Percentiles rank a stretch among this genome's conserved stretches.
Evolutionary conservation across 352 stramenopile genomes (phyloP).

Genomic region (Pythium folliculosum): DNA sequence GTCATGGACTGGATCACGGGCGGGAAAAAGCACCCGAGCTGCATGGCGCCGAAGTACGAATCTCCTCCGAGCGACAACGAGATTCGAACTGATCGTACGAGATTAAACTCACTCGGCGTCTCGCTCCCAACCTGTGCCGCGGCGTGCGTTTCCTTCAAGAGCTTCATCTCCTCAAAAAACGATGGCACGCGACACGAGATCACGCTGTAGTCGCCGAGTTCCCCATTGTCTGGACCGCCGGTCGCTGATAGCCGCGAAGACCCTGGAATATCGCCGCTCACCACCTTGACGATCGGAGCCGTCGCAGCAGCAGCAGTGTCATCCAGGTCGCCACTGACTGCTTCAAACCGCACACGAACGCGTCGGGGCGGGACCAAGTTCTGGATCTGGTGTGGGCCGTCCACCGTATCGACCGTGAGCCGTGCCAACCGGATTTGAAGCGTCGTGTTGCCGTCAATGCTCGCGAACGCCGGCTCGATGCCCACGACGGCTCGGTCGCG

Average conservation of each 20-base stretch:
- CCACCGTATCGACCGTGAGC: constrained; percentile 43
- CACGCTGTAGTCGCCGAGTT: constrained; percentile 19
- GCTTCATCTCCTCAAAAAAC: constrained; percentile 60
- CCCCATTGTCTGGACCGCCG: background rate
- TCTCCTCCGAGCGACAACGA: constrained; percentile 46
- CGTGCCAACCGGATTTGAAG: constrained; percentile 36
- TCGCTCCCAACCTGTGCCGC: background rate
- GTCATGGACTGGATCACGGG: constrained; percentile 62
- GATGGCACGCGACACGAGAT: constrained; percentile 49
- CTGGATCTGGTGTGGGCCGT: constrained; percentile 50
- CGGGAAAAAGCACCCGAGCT: constrained; percentile 59
- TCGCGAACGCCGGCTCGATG: constrained; percentile 38
- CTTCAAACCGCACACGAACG: constrained; percentile 56
- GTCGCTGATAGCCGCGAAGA: background rate
- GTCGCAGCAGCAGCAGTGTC: background rate
- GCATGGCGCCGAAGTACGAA: constrained; percentile 43
- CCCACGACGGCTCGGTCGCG: constrained; percentile 43
- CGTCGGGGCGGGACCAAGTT: constrained; percentile 46
- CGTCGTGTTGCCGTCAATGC: constrained; percentile 37
- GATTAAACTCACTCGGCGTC: background rate
- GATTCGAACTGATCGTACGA: constrained; percentile 41
- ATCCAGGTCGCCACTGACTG: constrained; percentile 30
- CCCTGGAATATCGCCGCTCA: constrained; percentile 29
- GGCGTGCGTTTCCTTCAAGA: constrained; percentile 13
- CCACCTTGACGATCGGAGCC: constrained; percentile 32